A percentile compares a stretch with the other conserved stretches of the same genome.
Conservation (phyloP, 169 alveolate species). For the Perkinsus marinus region DNA sequence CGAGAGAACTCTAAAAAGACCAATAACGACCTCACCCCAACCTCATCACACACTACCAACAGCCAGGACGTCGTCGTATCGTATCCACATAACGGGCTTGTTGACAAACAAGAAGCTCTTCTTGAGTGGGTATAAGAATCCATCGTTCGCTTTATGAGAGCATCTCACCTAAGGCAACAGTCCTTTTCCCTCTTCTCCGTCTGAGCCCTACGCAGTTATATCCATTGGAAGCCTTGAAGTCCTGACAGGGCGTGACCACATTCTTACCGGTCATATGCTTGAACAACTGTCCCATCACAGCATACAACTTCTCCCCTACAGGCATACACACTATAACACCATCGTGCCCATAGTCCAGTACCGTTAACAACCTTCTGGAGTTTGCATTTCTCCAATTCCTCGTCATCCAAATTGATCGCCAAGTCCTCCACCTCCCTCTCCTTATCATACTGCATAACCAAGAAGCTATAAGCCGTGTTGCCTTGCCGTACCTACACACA, state of each 20-base stretch:
- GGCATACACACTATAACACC: too few species aligned
- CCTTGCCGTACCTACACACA: conserved; percentile 71
- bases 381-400: neutral
- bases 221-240: conserved; percentile 29
- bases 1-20: conserved; percentile 51
- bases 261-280: neutral
- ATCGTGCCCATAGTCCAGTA: too few species aligned
- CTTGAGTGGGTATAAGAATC: conserved; percentile 56
- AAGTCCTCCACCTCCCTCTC: conserved; percentile 36
- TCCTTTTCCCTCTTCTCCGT: neutral
- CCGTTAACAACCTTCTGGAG: neutral
- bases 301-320: neutral
- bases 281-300: neutral
- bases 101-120: conserved; percentile 52
- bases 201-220: conserved; percentile 37
- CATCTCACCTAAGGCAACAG: conserved; percentile 37
- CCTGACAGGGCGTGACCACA: neutral
- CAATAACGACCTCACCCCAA: neutral
- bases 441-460: conserved; percentile 52
- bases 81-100: conserved; percentile 63
- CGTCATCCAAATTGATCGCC: neutral
- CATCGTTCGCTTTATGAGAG: conserved; percentile 65
- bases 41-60: neutral
- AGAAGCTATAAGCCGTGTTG: conserved; percentile 55
- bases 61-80: conserved; percentile 41